Base-by-base conservation (phyloP, 2,329 filamentous ascomycete species). In the Xylaria sp. region DNA sequence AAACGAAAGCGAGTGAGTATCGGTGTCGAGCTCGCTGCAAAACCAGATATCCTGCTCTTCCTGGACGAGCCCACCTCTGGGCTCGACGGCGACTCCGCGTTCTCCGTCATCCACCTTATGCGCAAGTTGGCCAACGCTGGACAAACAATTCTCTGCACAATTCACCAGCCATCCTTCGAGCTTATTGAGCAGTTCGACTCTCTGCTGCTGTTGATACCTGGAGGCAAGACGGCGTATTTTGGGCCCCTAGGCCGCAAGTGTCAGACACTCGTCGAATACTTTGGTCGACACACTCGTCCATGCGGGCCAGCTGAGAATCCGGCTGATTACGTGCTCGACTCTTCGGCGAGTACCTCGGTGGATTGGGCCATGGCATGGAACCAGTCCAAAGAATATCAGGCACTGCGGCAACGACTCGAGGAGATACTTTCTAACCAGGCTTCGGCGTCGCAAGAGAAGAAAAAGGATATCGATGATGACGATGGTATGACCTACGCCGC, bases 11-110 rank as follows among this genome's bases (percentile, higher is more conserved):
- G 89, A 72, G 81, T 92, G 20, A 93, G 90, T 0, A 92, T 93
- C 67, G 90, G 89, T 75, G 90, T 93, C 1, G 91, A 93, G 75
- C 81, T 93, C 20, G 90, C 89, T 22, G 90, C 90, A 2, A 92
- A 90, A 77, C 90, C 90, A 5, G 84, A 89, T 57, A 81, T 93
- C 5, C 83, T 92, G 62, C 83, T 65, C 2, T 83, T 65, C 2
- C 45, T 93, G 20, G 90, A 93, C 73, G 91, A 93, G 75, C 91
- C 91, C 3, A 93, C 90, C 2, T 92, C 89, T 27, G 90, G 90
- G 77, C 84, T 93, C 20, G 90, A 93, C 76, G 88, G 85, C 74
- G 89, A 92, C 74, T 92, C 90, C 1, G 90, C 90, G 1, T 92
- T 89, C 88, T 88, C 89, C 66, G 92, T 92, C 74, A 85, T 87